Evolutionary conservation across 345 rosid species (phyloP).

Genomic region (Acer campestre): DNA sequence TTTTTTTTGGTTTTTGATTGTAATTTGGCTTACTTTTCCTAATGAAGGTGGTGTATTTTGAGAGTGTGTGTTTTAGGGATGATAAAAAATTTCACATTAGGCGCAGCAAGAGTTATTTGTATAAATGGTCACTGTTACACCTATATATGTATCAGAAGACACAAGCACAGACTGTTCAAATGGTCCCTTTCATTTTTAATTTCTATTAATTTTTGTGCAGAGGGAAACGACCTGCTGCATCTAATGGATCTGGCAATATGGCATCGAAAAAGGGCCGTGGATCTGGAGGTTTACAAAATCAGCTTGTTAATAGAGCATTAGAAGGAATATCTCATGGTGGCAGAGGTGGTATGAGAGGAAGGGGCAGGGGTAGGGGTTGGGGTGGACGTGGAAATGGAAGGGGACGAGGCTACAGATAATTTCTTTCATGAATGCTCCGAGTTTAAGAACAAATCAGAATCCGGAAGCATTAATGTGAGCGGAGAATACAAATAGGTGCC

Average conservation of each 20-base stretch:
- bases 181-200: slow-evolving; percentile 3
- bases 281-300: slow-evolving; percentile 62
- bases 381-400: slow-evolving; percentile 76
- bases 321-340: slow-evolving; percentile 87
- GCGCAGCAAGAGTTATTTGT: neutral
- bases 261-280: slow-evolving; percentile 75
- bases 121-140: neutral
- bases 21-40: neutral
- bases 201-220: slow-evolving; percentile 38
- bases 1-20: neutral
- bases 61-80: neutral
- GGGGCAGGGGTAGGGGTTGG: slow-evolving; percentile 59
- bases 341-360: slow-evolving; percentile 64
- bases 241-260: slow-evolving; percentile 53
- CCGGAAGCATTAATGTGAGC: slow-evolving; percentile 16
- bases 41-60: neutral
- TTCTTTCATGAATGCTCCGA: neutral
- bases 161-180: neutral
- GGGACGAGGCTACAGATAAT: slow-evolving; percentile 57
- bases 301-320: slow-evolving; percentile 85
- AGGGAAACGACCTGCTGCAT: slow-evolving; percentile 71
- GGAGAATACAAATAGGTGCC: slow-evolving; percentile 8
- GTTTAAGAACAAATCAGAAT: neutral
- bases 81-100: neutral
- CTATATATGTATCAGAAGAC: neutral